Base-by-base conservation (phyloP, 2,329 filamentous ascomycete genomes). In the Colletotrichum zoysiae region DNA sequence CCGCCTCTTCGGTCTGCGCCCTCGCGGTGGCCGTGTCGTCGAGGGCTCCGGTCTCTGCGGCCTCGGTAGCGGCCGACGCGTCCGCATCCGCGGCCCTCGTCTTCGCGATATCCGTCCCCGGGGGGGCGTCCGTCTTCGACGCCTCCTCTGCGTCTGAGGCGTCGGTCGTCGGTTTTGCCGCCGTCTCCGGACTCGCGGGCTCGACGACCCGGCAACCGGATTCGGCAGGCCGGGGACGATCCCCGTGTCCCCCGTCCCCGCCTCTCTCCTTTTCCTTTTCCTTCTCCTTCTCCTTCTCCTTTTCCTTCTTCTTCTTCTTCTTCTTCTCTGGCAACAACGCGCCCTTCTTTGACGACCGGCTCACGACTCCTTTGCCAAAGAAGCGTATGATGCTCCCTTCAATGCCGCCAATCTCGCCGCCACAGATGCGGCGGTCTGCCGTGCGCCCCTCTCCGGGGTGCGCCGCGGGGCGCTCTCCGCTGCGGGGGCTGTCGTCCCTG, bases 301-400 rank as follows among this genome's bases (percentile, higher is more conserved):
- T 30, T 26, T 26, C 26, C 53, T 18, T 44, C 9, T 42, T 51
- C 16, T 44, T 38, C 3, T 46, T 48, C 18, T 63, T 55, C 35
- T 38, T 8, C 9, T 23, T 30, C 33, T 66, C 61, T 16, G 62
- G 26, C 67, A 57, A 73, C 67, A 57, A 73, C 3, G 12, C 30
- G 12, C 46, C n/a, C 3, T 30, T 20, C 3, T 30, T 60, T 1
- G 38, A 20, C 8, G 55, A 50, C 12, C 33, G 40, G 18, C 58
- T 69, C 30, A 65, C 57, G 14, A 72, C n/a, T 23, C 71, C 64
- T 3, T 72, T 35, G 11, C 53, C 56, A 18, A 73, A 53, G 16
- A 58, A 72, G 5, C 23, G 26, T 9, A 60, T 33, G 30, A 65
- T n/a, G 2, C 38, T 59, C 3, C 56, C 56, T 9, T 69, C 26